These are phyloP conservation scores for Buxus sempervirens DNA, from an alignment of 164 flowering plant genomes.

Conservation along the genomic window DNA sequence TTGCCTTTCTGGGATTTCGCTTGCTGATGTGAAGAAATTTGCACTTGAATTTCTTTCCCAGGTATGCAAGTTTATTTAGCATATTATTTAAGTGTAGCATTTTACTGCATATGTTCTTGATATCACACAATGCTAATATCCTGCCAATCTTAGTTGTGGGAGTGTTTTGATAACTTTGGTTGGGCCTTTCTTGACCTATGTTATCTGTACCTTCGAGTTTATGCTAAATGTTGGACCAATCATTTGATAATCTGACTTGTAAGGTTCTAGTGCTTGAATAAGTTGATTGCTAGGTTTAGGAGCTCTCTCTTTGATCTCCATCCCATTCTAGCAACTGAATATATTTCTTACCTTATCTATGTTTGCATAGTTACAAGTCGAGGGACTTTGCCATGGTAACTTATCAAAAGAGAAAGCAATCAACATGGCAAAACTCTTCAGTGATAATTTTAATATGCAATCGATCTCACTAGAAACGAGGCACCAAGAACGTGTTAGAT, in stretches of 20 bases:
- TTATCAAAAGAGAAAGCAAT: slow-evolving; percentile 69
- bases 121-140: background rate
- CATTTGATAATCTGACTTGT: background rate
- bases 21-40: slow-evolving; percentile 64
- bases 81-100: background rate
- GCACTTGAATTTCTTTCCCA: slow-evolving; percentile 78
- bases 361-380: slow-evolving; percentile 62
- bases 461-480: slow-evolving; percentile 67
- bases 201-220: no score
- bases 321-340: background rate
- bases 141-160: no score
- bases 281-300: background rate
- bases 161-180: no score
- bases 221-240: no score
- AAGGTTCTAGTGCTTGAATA: background rate
- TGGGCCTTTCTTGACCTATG: background rate
- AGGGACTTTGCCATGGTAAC: slow-evolving; percentile 97
- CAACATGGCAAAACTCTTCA: slow-evolving; percentile 51
- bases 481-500: slow-evolving; percentile 60
- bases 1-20: slow-evolving; percentile 43
- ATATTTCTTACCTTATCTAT: background rate
- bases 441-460: slow-evolving; percentile 43
- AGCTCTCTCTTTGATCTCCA: background rate
- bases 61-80: slow-evolving; percentile 34
- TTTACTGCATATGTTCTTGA: background rate